Percentiles rank a stretch among this genome's conserved stretches.
phyloP scores from a whole-genome alignment of 179 eudicot species.

The Carnegiea gigantea region DNA sequence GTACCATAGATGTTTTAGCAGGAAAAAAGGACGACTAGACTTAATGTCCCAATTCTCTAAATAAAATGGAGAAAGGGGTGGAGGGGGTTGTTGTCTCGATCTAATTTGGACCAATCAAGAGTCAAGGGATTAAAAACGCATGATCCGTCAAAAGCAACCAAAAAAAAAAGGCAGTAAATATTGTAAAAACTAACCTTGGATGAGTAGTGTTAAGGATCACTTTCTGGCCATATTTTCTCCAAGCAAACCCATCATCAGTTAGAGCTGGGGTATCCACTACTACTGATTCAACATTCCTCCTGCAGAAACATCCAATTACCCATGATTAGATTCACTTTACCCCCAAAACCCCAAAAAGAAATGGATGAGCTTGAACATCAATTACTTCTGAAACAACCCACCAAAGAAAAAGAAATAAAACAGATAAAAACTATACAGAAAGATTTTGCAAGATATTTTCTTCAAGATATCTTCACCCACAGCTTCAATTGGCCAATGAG shows the following conservation, averaged over 20 bases:
- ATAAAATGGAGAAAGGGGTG: not conserved
- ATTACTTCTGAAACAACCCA: not conserved
- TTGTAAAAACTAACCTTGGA: constrained; percentile 46
- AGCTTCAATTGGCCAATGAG: not conserved
- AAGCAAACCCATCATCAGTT: constrained; percentile 60
- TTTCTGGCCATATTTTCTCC: constrained; percentile 89
- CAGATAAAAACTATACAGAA: not conserved
- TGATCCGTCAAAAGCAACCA: not conserved
- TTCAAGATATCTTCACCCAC: not conserved
- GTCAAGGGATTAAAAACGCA: not conserved
- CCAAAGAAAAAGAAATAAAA: not conserved
- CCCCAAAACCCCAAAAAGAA: not conserved
- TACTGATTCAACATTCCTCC: constrained; percentile 42
- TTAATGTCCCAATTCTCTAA: too few species aligned
- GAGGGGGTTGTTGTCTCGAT: not conserved
- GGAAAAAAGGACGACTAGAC: not conserved
- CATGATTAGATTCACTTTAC: not conserved
- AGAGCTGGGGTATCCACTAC: constrained; percentile 21
- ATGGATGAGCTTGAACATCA: not conserved
- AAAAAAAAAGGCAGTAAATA: too few species aligned
- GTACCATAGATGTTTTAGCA: not conserved
- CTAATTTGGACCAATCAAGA: not conserved
- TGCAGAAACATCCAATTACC: constrained; percentile 24
- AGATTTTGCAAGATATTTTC: not conserved
- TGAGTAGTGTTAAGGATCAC: constrained; percentile 47